These are phyloP conservation scores for Backusella australiensis DNA, from an alignment of 192 early-diverging fungal genomes.

Conservation along the genomic window DNA sequence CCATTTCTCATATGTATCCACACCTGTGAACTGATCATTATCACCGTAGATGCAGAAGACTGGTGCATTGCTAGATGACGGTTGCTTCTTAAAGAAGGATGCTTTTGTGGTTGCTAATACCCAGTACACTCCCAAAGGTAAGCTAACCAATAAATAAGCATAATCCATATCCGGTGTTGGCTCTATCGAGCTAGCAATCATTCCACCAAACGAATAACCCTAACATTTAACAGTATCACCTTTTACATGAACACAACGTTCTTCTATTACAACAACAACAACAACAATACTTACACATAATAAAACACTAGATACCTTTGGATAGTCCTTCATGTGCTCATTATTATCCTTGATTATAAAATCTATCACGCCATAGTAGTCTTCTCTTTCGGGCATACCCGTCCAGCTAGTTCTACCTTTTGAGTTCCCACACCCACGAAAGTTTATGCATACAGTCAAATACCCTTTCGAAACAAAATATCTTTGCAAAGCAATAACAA, in stretches of 20 bases:
- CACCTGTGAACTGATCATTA: slow-evolving; percentile 24
- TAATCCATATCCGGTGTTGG: neutral
- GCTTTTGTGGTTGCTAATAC: slow-evolving; percentile 14
- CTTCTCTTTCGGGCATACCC: slow-evolving; percentile 24
- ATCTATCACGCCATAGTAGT: slow-evolving; percentile 18
- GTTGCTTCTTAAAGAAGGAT: slow-evolving; percentile 14
- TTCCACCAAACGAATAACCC: slow-evolving; percentile 27
- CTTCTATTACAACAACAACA: neutral
- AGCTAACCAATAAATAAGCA: slow-evolving; percentile 23
- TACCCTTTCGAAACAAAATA: slow-evolving; percentile 18
- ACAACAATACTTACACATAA: slow-evolving; percentile 17
- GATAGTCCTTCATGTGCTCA: neutral
- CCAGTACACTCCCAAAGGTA: slow-evolving; percentile 24
- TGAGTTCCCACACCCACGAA: slow-evolving; percentile 20
- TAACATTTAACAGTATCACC: neutral
- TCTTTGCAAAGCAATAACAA: slow-evolving; percentile 14
- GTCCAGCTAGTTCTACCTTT: slow-evolving; percentile 29
- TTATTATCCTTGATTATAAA: neutral
- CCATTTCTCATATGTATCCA: slow-evolving; percentile 13
- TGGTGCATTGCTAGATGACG: neutral
- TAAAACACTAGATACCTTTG: slow-evolving; percentile 6
- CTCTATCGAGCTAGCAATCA: slow-evolving; percentile 22
- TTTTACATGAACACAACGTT: neutral
- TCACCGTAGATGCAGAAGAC: slow-evolving; percentile 21
- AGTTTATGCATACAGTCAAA: slow-evolving; percentile 17